Percentiles rank a stretch among this genome's conserved stretches.
Evolutionary conservation across 441 rosid species (phyloP).

Genomic region (Bruguiera hainesii): DNA sequence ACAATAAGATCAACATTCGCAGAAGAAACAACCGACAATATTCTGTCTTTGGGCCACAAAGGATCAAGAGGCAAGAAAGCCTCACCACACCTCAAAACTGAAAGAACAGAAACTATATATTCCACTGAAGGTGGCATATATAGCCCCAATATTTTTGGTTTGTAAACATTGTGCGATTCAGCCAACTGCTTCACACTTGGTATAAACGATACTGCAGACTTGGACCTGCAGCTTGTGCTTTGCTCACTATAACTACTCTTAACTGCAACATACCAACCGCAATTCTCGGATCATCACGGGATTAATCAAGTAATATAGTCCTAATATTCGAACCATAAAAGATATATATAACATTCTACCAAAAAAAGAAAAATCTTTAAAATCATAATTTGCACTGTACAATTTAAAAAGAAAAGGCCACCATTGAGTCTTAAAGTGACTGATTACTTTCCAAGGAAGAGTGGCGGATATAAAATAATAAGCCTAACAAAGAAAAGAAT

Average conservation of each 20-base stretch:
- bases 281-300: not conserved
- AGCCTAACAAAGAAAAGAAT: not conserved
- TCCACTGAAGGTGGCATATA: slow-evolving; percentile 81
- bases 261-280: slow-evolving; percentile 21
- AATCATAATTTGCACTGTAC: not conserved
- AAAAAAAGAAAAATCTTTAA: not conserved
- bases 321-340: not conserved
- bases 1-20: slow-evolving; percentile 53
- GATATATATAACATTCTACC: not conserved
- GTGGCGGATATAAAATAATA: too few species aligned
- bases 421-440: too few species aligned
- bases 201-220: not conserved
- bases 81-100: slow-evolving; percentile 76
- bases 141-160: slow-evolving; percentile 63
- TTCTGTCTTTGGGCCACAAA: slow-evolving; percentile 78
- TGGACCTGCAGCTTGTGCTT: not conserved
- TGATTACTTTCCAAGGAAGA: too few species aligned
- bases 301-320: too few species aligned
- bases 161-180: slow-evolving; percentile 25
- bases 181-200: slow-evolving; percentile 8
- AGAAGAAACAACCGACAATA: slow-evolving; percentile 45
- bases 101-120: slow-evolving; percentile 69
- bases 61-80: slow-evolving; percentile 90
- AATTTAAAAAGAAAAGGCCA: too few species aligned
- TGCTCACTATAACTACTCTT: slow-evolving; percentile 12